Conservation (phyloP, 1,139 yeast species). For the Nadsonia starkeyi-henricii region DNA sequence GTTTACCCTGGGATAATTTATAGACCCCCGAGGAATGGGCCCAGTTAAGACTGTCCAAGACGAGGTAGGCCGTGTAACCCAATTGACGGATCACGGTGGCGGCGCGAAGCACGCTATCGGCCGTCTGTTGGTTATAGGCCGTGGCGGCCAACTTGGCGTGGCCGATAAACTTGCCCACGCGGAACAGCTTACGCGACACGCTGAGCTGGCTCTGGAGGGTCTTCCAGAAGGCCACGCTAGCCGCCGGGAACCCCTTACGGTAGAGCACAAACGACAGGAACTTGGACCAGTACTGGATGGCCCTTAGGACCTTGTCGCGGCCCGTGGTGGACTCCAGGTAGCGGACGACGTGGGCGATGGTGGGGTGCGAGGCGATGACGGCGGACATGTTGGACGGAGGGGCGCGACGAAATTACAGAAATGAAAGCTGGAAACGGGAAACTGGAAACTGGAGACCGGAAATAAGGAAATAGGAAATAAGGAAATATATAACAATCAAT, state of each 20-base stretch:
- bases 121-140: constrained; percentile 57
- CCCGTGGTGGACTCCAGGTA: constrained; percentile 49
- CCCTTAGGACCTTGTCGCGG: constrained; percentile 67
- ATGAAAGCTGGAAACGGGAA: too few species aligned
- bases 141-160: constrained; percentile 59
- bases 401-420: too few species aligned
- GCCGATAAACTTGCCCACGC: constrained; percentile 72
- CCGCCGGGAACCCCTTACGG: constrained; percentile 44
- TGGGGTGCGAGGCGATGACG: constrained; percentile 40
- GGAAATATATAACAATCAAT: too few species aligned
- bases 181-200: constrained; percentile 67
- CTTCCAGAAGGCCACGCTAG: constrained; percentile 37
- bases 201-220: constrained; percentile 46
- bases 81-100: constrained; percentile 54
- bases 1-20: constrained; percentile 18
- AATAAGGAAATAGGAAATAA: too few species aligned
- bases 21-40: constrained; percentile 33
- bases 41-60: constrained; percentile 63
- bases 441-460: too few species aligned
- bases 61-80: constrained; percentile 60
- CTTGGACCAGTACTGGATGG: constrained; percentile 69
- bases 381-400: constrained; percentile 1
- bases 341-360: constrained; percentile 45
- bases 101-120: constrained; percentile 46
- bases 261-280: constrained; percentile 52